These are phyloP conservation scores for Colletotrichum siamense DNA, from an alignment of 2,329 filamentous ascomycete species.

Conservation along the genomic window DNA sequence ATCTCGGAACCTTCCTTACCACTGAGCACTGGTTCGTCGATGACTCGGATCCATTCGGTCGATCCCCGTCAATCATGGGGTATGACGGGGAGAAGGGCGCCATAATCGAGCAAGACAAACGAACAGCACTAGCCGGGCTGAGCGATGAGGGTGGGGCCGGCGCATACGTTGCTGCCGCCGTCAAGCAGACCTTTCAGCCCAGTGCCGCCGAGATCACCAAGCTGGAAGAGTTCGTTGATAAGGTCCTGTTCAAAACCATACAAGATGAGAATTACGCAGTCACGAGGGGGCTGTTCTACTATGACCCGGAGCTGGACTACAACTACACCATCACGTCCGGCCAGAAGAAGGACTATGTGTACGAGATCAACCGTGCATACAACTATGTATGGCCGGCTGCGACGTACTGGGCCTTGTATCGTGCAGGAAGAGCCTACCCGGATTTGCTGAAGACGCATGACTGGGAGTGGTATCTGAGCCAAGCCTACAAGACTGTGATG, in stretches of 20 bases:
- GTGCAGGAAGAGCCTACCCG: constrained; percentile 54
- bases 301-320: constrained; percentile 49
- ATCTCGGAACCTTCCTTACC: constrained; percentile 58
- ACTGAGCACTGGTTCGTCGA: constrained; percentile 57
- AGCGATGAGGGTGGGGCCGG: constrained; percentile 65
- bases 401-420: constrained; percentile 63
- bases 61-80: constrained; percentile 59
- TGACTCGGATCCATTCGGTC: constrained; percentile 56
- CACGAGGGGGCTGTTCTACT: constrained; percentile 56
- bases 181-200: constrained; percentile 60
- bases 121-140: constrained; percentile 63
- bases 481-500: constrained; percentile 57
- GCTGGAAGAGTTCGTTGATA: constrained; percentile 58
- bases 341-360: constrained; percentile 46
- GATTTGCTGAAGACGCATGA: constrained; percentile 41
- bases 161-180: constrained; percentile 56
- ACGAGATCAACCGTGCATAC: constrained; percentile 56
- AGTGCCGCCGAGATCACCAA: constrained; percentile 51
- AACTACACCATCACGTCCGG: constrained; percentile 47
- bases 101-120: constrained; percentile 50
- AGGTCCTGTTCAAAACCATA: constrained; percentile 54
- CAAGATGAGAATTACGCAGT: constrained; percentile 53
- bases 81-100: constrained; percentile 55
- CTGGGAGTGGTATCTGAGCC: constrained; percentile 60
- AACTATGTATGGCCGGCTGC: constrained; percentile 63